Conservation (phyloP, 306 rosid species). For the Prunus mongolica region DNA sequence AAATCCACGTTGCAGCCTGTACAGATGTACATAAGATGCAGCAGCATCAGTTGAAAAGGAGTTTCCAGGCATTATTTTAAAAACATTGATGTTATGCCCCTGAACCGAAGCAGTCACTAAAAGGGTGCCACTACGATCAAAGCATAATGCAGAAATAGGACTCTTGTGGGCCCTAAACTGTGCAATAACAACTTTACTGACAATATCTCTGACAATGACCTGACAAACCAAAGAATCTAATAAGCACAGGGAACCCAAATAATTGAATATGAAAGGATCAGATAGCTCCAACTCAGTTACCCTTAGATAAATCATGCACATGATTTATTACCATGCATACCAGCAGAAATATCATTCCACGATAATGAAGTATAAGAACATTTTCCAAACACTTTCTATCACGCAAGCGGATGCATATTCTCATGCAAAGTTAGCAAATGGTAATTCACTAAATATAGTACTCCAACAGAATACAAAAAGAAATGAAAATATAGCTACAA, state of each 20-base stretch:
- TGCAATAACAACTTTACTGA: slow-evolving; percentile 64
- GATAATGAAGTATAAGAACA: background rate
- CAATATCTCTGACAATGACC: slow-evolving; percentile 87
- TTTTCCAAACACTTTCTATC: background rate
- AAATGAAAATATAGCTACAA: background rate
- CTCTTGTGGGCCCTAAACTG: slow-evolving; percentile 93
- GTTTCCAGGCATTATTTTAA: slow-evolving; percentile 66
- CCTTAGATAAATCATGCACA: background rate
- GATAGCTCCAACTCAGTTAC: background rate
- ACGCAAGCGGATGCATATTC: background rate
- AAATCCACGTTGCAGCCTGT: slow-evolving; percentile 87
- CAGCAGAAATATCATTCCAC: background rate
- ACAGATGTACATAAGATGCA: slow-evolving; percentile 66
- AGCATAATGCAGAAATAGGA: slow-evolving; percentile 90
- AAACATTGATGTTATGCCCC: slow-evolving; percentile 94
- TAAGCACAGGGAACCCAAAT: slow-evolving; percentile 8
- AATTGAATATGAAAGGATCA: slow-evolving; percentile 4
- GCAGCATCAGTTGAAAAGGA: slow-evolving; percentile 40
- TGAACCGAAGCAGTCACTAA: slow-evolving; percentile 90
- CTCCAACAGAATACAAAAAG: background rate
- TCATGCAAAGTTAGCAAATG: background rate
- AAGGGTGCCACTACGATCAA: slow-evolving; percentile 89
- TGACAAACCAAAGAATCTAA: slow-evolving; percentile 31
- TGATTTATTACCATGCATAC: background rate
- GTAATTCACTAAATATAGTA: background rate